Evolutionary conservation across 108 stramenopile species (phyloP).

Genomic region (Fistulifera pelliculosa): DNA sequence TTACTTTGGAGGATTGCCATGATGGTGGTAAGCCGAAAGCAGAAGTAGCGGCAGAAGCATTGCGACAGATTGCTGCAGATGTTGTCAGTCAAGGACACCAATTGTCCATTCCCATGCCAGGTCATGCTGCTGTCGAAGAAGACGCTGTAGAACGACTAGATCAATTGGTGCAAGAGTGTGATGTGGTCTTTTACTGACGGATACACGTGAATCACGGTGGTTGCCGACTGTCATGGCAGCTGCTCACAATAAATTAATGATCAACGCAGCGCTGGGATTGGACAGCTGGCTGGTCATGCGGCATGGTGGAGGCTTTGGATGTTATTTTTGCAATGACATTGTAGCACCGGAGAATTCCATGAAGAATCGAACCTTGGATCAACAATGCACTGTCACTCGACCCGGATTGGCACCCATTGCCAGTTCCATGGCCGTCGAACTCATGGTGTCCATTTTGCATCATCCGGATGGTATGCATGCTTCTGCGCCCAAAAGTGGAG

Average conservation of each 20-base stretch:
- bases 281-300: conserved; percentile 97
- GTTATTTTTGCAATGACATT: conserved; percentile 99
- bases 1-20: conserved; percentile 80
- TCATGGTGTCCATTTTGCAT: conserved; percentile 90
- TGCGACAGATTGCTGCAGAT: conserved; percentile 76
- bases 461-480: conserved; percentile 65
- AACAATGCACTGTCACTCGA: conserved; percentile 98
- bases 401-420: conserved; percentile 97
- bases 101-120: conserved; percentile 97
- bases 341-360: conserved; percentile 94
- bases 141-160: conserved; percentile 67
- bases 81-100: conserved; percentile 63
- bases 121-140: conserved; percentile 67
- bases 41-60: conserved; percentile 86
- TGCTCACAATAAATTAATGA: conserved; percentile 72
- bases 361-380: conserved; percentile 94
- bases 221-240: conserved; percentile 94
- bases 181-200: conserved; percentile 94
- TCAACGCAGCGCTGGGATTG: conserved; percentile 96
- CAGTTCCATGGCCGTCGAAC: conserved; percentile 88
- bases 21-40: conserved; percentile 82
- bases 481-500: conserved; percentile 20
- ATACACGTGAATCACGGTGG: conserved; percentile 97
- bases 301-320: conserved; percentile 89
- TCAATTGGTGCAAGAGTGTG: conserved; percentile 59